phyloP scores from a whole-genome alignment of 257 asterid species.

The Fraxinus anomala region DNA sequence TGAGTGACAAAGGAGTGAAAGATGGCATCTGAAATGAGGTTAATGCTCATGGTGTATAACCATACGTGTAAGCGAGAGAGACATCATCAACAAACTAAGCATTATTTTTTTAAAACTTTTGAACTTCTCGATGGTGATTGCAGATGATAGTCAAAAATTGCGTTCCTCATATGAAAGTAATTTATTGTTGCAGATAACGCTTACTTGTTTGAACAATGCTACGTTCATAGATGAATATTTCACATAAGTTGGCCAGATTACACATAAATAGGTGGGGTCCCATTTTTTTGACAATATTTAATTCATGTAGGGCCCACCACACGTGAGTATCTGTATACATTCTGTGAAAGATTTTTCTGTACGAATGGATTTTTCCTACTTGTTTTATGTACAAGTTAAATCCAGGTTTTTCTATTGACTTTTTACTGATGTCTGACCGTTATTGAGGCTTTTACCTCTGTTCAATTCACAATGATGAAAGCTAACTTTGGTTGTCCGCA shows the following conservation, averaged over 20 bases:
- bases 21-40: neutral
- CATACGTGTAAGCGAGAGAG: neutral
- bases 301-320: too few species aligned
- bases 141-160: neutral
- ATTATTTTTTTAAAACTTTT: too few species aligned
- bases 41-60: neutral
- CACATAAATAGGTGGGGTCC: too few species aligned
- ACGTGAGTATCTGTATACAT: too few species aligned
- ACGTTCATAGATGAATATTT: too few species aligned
- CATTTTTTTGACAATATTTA: too few species aligned
- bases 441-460: neutral
- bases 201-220: too few species aligned
- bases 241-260: too few species aligned
- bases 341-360: too few species aligned
- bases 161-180: neutral
- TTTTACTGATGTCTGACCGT: neutral
- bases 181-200: neutral
- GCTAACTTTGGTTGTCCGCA: constrained; percentile 1
- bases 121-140: too few species aligned
- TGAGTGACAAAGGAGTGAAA: neutral
- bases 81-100: too few species aligned
- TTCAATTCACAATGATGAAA: neutral
- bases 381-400: neutral
- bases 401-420: neutral
- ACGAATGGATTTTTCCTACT: too few species aligned